phyloP scores from a whole-genome alignment of 1,284 basidiomycete genomes.

The Amylostereum chailletii region DNA sequence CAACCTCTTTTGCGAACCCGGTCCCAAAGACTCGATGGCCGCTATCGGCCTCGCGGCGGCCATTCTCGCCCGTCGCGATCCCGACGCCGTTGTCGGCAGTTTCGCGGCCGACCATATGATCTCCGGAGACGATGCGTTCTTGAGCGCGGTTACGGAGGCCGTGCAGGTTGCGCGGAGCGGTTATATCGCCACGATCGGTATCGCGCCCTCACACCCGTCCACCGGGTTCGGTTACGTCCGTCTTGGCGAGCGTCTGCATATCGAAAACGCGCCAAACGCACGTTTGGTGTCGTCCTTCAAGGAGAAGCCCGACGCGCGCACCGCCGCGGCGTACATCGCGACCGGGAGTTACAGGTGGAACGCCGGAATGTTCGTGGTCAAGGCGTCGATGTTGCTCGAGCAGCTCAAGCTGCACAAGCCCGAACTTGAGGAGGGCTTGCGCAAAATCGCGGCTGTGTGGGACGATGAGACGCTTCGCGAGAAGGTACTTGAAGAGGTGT shows the following conservation, averaged over 20 bases:
- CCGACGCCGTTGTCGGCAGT: conserved; percentile 71
- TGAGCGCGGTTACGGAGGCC: conserved; percentile 72
- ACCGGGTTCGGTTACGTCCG: conserved; percentile 80
- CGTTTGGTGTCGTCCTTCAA: conserved; percentile 75
- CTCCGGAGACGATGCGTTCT: conserved; percentile 76
- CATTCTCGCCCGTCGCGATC: conserved; percentile 63
- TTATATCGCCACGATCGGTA: conserved; percentile 79
- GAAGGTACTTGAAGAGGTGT: conserved; percentile 25
- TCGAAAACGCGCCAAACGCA: conserved; percentile 67
- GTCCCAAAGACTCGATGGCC: conserved; percentile 80
- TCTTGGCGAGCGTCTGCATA: conserved; percentile 59
- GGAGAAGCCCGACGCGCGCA: conserved; percentile 79
- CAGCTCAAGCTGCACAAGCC: conserved; percentile 67
- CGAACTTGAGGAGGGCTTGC: conserved; percentile 54
- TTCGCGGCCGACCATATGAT: conserved; percentile 88
- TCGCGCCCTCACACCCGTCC: conserved; percentile 77
- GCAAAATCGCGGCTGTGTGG: conserved; percentile 63
- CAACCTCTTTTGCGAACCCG: conserved; percentile 73
- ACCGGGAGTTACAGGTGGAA: conserved; percentile 84
- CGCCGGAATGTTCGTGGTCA: conserved; percentile 81
- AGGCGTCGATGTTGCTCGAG: conserved; percentile 61
- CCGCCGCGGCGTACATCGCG: conserved; percentile 73
- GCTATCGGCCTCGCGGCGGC: conserved; percentile 81
- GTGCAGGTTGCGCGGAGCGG: conserved; percentile 69
- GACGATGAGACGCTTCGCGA: conserved; percentile 49